Evolutionary conservation across 2,329 filamentous ascomycete species (phyloP), one percentile per base, ranked within the genome.

Genomic region (Botrytis galanthina): DNA sequence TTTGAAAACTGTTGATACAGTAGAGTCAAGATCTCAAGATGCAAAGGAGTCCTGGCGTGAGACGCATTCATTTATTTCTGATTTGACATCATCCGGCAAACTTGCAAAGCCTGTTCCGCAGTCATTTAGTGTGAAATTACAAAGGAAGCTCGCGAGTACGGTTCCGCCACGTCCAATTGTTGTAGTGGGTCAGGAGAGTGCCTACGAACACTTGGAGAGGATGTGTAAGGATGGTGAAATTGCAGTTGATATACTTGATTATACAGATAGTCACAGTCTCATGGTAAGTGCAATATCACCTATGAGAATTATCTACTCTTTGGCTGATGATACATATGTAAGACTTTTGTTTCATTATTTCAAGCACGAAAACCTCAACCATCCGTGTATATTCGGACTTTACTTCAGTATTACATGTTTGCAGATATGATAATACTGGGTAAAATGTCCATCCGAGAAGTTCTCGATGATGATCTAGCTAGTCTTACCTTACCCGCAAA

Each of bases 131-230:
- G 89, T 90, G 37, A 97, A 97, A 80, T 87, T 98, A 54, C 96
- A 99, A 80, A 89, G 95, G n/a, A 92, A 92, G 75, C 86, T 99
- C 46, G 95, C 96, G 0, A 98, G 94, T 77, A 98, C 94, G 0
- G 95, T 98, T 78, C 96, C 96, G 6, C 96, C 96, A 12, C 89
- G 95, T 14, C 95, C 95, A 0, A 95, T 98, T 78, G 93, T 98
- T 18, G 87, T 93, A 71, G 85, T 95, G 4, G 89, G 88, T 39
- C 92, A 93, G 77, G 88, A 91, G 22, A 90, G 93, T 78, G 92
- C 94, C 0, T 88, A 92, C 75, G 83, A 83, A 32, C 91, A 93
- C 77, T 86, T 98, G 75, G 87, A 87, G 73, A 88, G 90, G 62
- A 83, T 98, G 42, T 92, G 92, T 75, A 84, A 88, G 73, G 93